Evolutionary conservation across 192 early-diverging fungal genomes (phyloP).

Genomic region (Chytriomyces confervae): DNA sequence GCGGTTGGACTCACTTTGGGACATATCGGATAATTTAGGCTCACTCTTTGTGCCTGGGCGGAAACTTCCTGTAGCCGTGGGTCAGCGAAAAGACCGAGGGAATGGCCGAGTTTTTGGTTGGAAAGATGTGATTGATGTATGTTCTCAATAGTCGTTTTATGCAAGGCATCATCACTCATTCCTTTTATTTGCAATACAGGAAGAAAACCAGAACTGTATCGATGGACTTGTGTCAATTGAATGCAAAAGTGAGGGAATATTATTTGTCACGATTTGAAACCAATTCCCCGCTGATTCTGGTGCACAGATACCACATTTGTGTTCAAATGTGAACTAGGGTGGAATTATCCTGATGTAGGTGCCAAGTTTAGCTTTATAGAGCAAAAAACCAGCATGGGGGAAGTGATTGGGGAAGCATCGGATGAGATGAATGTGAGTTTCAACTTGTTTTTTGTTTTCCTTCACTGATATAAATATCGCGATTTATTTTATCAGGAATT

Average conservation of each 20-base stretch:
- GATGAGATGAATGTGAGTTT: neutral
- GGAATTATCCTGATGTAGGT: neutral
- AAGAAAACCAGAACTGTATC: neutral
- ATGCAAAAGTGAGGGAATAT: neutral
- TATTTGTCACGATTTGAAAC: neutral
- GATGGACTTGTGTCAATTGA: neutral
- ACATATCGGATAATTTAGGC: neutral
- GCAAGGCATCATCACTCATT: neutral
- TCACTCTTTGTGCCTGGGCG: neutral
- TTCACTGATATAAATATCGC: neutral
- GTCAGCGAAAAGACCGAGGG: neutral
- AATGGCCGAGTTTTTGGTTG: neutral
- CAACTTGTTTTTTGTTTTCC: neutral
- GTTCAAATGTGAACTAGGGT: neutral
- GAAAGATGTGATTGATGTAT: slow-evolving; percentile 5
- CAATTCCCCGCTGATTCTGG: neutral
- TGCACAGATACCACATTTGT: neutral
- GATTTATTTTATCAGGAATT: neutral
- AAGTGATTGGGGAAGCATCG: neutral
- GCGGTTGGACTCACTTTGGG: neutral
- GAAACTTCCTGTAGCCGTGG: neutral
- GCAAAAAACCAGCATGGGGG: neutral
- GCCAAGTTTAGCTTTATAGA: neutral
- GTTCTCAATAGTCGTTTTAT: neutral
- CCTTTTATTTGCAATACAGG: neutral